phyloP scores from a whole-genome alignment of 192 early-diverging fungal species.

The Gaertneriomyces semiglobifer region DNA sequence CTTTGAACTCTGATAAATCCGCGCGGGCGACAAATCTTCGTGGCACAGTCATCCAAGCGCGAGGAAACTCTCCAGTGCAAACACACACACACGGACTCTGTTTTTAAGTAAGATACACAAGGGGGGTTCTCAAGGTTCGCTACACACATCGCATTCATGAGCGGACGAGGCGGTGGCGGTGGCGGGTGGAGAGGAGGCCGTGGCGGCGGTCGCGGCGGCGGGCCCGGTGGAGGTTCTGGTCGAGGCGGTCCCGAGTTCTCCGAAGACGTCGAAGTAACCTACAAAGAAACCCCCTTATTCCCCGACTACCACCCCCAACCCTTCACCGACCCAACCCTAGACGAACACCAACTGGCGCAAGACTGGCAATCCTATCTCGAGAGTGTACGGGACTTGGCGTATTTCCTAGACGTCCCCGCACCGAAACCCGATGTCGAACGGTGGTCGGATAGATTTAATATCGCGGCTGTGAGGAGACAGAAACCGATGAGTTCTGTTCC shows the following conservation, averaged over 20 bases:
- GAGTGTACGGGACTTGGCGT: constrained; percentile 13
- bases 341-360: constrained; percentile 11
- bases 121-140: too few species aligned
- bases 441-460: constrained; percentile 20
- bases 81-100: too few species aligned
- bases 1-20: too few species aligned
- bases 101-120: too few species aligned
- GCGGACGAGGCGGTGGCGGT: constrained; percentile 10
- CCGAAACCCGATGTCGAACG: constrained; percentile 29
- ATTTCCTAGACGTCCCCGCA: constrained; percentile 23
- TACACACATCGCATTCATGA: not conserved
- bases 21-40: too few species aligned
- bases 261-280: constrained; percentile 8
- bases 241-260: constrained; percentile 6
- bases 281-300: constrained; percentile 6
- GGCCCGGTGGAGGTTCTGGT: not conserved
- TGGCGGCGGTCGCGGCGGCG: constrained; percentile 12
- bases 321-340: not conserved
- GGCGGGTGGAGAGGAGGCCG: constrained; percentile 22
- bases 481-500: constrained; percentile 14
- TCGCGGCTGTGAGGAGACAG: not conserved
- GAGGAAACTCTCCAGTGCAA: too few species aligned
- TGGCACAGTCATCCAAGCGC: too few species aligned
- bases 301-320: constrained; percentile 22
- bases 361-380: constrained; percentile 9